Conservation (phyloP, 768 basidiomycete genomes). For the Podaxis rugospora region DNA sequence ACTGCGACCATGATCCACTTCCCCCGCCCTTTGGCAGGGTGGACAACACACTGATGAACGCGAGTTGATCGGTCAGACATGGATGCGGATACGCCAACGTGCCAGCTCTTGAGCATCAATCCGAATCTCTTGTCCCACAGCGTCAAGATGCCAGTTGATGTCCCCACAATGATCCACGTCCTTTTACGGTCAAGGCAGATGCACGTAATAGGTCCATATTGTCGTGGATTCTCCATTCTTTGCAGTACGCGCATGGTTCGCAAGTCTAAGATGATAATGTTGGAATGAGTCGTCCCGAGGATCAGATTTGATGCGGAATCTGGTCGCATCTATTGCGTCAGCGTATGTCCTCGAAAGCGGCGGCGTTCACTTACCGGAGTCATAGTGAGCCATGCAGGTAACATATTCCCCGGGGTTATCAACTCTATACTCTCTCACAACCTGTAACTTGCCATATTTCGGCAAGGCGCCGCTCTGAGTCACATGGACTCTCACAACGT, state of each 20-base stretch:
- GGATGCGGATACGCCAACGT: conserved; percentile 52
- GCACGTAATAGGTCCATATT: conserved; percentile 82
- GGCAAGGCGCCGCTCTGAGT: conserved; percentile 65
- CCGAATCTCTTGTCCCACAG: conserved; percentile 98
- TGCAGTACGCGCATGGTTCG: conserved; percentile 77
- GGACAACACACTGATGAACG: conserved; percentile 73
- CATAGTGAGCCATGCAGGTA: conserved; percentile 76
- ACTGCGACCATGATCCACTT: conserved; percentile 88
- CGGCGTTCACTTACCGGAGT: conserved; percentile 7
- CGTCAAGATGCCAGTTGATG: conserved; percentile 76
- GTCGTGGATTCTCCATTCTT: conserved; percentile 77
- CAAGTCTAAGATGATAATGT: conserved; percentile 74
- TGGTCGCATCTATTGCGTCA: conserved; percentile 2
- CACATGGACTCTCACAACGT: conserved; percentile 80
- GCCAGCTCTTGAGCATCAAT: conserved; percentile 84
- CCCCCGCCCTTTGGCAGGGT: conserved; percentile 84
- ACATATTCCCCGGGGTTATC: conserved; percentile 76
- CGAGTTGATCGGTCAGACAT: conserved; percentile 41
- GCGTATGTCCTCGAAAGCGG: neutral
- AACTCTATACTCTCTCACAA: conserved; percentile 76
- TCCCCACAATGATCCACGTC: conserved; percentile 88
- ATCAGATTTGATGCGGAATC: conserved; percentile 80
- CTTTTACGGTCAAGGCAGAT: conserved; percentile 81
- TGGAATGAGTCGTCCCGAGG: conserved; percentile 79
- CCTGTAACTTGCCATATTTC: conserved; percentile 77